Evolutionary conservation across 2,329 filamentous ascomycete species (phyloP), one percentile per base, ranked within the genome.

Genomic region (Fusarium nisikadoi): DNA sequence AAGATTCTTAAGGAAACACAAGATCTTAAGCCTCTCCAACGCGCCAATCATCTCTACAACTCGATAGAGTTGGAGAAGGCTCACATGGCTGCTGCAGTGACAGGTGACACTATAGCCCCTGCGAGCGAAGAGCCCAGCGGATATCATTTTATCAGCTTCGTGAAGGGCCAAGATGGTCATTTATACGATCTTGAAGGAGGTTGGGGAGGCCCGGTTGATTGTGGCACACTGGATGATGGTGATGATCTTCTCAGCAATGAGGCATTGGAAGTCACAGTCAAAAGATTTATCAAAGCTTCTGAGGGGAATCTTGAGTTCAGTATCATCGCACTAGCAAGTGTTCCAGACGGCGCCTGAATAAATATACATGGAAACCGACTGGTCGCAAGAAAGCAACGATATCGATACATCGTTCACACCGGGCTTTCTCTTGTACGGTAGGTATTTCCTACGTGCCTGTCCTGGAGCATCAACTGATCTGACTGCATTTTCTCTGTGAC

Each of bases 141-240:
- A 47, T 84, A 94, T 70, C 94, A 97, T 80, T 97, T 94, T 76
- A 91, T 97, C 42, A 92, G 92, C 45, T 96, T 95, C 78, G 90
- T 95, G 53, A 94, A 92, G 33, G 35, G 84, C 7, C 85, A 87
- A 74, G 88, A 91, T 59, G 86, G 88, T 11, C 85, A 85, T 61
- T 78, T 97, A 45, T 97, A 93, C 90, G 94, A 97, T 83, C 81
- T 97, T 76, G 94, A 97, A 81, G 94, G 94, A 2, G 81, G 87
- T 27, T 85, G 92, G 53, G 92, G 91, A 75, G 93, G 93, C 0
- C 93, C 93, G 2, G 81, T 95, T 49, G 89, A 94, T 72, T 85
- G 93, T 19, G 91, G 90, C 0, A 59, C 71, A 19, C 79, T 92
- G 63, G 80, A 65, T 3, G 84, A 84, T 2, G 87, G 84, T 7